phyloP scores from a whole-genome alignment of 805 yeast genomes.

The Candida argentea region DNA sequence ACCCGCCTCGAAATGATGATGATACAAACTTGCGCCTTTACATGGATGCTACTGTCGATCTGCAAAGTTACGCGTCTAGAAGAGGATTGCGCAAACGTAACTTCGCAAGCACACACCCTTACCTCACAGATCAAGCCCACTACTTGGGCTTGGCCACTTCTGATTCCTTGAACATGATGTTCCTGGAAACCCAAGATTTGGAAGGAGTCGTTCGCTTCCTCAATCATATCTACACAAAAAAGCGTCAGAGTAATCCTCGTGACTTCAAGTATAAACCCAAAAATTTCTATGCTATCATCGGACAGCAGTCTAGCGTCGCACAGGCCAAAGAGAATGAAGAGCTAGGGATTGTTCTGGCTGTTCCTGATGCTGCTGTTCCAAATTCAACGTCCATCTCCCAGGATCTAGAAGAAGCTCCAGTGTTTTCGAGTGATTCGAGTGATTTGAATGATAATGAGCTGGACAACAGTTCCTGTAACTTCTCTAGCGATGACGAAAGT shows the following conservation, averaged over 20 bases:
- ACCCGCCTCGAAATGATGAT: constrained; percentile 7
- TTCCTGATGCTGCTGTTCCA: too few species aligned
- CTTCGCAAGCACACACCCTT: constrained; percentile 35
- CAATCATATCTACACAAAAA: constrained; percentile 22
- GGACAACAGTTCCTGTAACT: neutral
- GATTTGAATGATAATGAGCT: constrained; percentile 1
- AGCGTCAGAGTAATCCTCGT: constrained; percentile 22
- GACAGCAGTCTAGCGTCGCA: constrained; percentile 10
- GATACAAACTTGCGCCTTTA: constrained; percentile 7
- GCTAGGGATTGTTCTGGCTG: neutral
- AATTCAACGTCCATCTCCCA: neutral
- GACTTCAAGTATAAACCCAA: constrained; percentile 30
- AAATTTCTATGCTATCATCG: constrained; percentile 28
- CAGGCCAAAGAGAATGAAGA: constrained; percentile 5
- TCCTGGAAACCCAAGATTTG: constrained; percentile 23
- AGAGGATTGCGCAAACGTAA: constrained; percentile 30
- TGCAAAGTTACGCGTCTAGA: constrained; percentile 5
- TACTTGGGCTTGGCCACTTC: constrained; percentile 29
- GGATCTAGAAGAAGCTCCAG: too few species aligned
- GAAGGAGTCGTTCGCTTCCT: constrained; percentile 23
- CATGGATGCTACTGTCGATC: constrained; percentile 7
- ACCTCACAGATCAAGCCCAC: constrained; percentile 34
- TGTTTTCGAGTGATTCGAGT: constrained; percentile 1
- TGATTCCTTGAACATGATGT: constrained; percentile 28
- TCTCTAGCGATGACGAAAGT: neutral